These are phyloP conservation scores for Leishmania braziliensis DNA, from an alignment of 208 protist genomes.

Conservation along the genomic window DNA sequence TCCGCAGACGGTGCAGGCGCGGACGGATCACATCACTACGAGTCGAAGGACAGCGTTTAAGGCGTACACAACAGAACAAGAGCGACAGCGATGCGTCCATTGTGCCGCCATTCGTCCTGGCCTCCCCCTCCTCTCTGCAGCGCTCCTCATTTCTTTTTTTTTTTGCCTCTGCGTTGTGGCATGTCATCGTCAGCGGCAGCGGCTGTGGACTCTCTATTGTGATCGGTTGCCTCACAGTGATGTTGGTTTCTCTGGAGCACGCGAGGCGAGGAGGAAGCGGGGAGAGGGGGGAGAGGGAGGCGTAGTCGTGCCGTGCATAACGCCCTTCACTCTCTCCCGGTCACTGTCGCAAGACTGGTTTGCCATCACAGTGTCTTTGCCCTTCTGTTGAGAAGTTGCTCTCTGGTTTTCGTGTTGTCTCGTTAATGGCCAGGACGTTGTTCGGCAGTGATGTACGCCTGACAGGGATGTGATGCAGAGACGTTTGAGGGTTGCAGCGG, in stretches of 20 bases:
- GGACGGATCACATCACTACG: slow-evolving; percentile 58
- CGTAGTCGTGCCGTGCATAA: neutral
- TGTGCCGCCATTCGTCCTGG: neutral
- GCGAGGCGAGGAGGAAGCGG: neutral
- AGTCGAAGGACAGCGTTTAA: slow-evolving; percentile 22
- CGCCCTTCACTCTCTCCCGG: neutral
- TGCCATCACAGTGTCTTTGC: neutral
- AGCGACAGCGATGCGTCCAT: neutral
- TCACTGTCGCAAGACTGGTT: neutral
- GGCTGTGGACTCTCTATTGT: neutral
- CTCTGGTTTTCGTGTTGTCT: neutral
- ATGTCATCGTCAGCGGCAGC: neutral
- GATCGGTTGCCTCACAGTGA: neutral
- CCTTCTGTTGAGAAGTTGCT: neutral
- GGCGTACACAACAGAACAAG: slow-evolving; percentile 26
- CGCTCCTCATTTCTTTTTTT: neutral
- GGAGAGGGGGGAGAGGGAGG: neutral
- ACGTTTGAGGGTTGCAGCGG: neutral
- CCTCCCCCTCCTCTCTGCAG: neutral
- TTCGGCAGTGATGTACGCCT: neutral
- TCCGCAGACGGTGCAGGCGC: neutral
- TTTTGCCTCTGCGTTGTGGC: neutral
- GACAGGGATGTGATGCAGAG: neutral
- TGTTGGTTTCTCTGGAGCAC: neutral
- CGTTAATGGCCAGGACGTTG: neutral